phyloP scores from a whole-genome alignment of 163 green algal genomes.

The Prototheca wickerhamii region DNA sequence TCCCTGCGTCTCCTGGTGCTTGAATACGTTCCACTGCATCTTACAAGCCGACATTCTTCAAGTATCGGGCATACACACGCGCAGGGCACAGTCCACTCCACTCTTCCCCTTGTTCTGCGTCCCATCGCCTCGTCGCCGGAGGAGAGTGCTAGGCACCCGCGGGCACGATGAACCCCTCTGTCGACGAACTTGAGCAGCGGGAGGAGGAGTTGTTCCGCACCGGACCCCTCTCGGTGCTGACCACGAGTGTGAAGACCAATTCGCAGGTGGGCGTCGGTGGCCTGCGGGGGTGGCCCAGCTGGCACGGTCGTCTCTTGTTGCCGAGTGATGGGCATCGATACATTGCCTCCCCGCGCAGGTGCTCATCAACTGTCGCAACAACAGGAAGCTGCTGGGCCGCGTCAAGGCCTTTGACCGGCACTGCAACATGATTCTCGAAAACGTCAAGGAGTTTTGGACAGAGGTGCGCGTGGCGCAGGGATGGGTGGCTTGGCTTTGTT shows the following conservation, averaged over 20 bases:
- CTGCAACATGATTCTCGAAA: constrained; percentile 99
- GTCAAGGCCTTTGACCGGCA: constrained; percentile 99
- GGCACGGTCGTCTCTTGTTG: neutral
- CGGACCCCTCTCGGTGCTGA: constrained; percentile 91
- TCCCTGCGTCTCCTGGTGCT: too few species aligned
- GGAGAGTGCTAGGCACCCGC: neutral
- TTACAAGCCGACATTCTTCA: too few species aligned
- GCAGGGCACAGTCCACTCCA: too few species aligned
- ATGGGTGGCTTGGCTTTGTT: neutral
- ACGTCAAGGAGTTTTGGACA: constrained; percentile 99
- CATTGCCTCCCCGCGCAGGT: constrained; percentile 49
- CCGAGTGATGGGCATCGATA: neutral
- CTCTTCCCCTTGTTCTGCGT: too few species aligned
- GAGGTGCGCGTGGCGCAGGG: constrained; percentile 78
- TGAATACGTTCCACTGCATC: too few species aligned
- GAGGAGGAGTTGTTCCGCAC: constrained; percentile 88
- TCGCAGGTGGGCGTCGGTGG: constrained; percentile 60
- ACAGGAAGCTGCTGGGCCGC: constrained; percentile 91
- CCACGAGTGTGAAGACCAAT: constrained; percentile 93
- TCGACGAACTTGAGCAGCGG: constrained; percentile 83
- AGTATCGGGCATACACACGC: too few species aligned
- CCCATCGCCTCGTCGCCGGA: too few species aligned
- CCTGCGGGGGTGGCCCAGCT: neutral
- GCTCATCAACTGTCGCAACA: constrained; percentile 99
- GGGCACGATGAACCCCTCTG: constrained; percentile 8